Evolutionary conservation across 345 rosid genomes (phyloP).

Genomic region (Eucalyptus sp.): DNA sequence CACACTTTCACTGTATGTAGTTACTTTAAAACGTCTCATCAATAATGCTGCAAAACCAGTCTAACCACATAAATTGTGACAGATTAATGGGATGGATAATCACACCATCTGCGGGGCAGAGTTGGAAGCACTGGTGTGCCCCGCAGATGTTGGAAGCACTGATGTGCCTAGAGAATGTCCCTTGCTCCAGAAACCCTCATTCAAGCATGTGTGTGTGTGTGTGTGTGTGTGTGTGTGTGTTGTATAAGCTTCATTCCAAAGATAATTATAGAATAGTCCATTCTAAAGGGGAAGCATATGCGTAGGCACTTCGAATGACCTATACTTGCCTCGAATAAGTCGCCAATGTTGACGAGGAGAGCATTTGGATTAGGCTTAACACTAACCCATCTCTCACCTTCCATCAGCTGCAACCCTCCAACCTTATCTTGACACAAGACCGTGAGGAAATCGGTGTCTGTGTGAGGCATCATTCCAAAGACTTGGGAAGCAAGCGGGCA

Average conservation of each 20-base stretch:
- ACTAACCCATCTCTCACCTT: constrained; percentile 40
- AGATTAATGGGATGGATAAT: background rate
- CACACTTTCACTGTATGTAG: background rate
- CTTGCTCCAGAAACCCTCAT: background rate
- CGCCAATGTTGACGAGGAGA: constrained; percentile 59
- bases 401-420: constrained; percentile 57
- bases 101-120: background rate
- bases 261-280: background rate
- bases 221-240: no score
- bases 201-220: background rate
- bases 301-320: background rate
- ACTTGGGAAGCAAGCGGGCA: constrained; percentile 33
- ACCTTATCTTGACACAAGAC: constrained; percentile 45
- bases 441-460: constrained; percentile 58
- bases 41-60: background rate
- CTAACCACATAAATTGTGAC: background rate
- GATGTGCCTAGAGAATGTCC: background rate
- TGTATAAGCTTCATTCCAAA: background rate
- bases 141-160: background rate
- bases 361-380: constrained; percentile 53
- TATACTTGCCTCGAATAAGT: constrained; percentile 54
- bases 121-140: background rate
- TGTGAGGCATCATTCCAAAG: constrained; percentile 73
- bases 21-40: background rate
- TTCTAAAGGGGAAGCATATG: background rate